Conservation (phyloP, 352 stramenopile genomes). For the Phytophthora sp. region DNA sequence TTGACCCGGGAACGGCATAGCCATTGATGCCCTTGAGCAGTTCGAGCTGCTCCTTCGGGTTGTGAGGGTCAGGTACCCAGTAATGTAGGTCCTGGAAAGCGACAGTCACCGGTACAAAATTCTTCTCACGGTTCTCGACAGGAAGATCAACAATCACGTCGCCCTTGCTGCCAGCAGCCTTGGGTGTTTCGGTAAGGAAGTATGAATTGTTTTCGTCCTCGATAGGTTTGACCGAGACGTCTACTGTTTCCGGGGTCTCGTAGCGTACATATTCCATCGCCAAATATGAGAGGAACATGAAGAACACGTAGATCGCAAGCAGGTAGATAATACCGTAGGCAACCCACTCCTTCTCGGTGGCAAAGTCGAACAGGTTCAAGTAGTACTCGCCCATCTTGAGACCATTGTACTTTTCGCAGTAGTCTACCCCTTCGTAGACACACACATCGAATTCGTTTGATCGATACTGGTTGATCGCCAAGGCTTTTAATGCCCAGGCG, state of each 20-base stretch:
- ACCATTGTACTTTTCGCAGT: conserved; percentile 16
- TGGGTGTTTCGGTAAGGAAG: conserved; percentile 8
- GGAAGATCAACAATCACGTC: conserved; percentile 1
- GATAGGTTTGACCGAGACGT: conserved; percentile 9
- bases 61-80: conserved; percentile 30
- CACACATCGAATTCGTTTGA: conserved; percentile 21
- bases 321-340: conserved; percentile 12
- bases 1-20: conserved; percentile 5
- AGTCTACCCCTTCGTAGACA: conserved; percentile 29
- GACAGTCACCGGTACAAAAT: conserved; percentile 37
- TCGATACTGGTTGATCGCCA: conserved; percentile 42
- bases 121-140: conserved; percentile 9
- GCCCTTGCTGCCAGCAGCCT: background rate
- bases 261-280: conserved; percentile 17
- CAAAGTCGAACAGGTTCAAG: conserved; percentile 14
- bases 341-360: conserved; percentile 12
- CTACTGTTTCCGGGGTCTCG: conserved; percentile 6
- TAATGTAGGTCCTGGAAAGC: conserved; percentile 39
- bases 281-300: conserved; percentile 19
- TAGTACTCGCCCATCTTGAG: conserved; percentile 19
- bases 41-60: conserved; percentile 25
- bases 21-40: conserved; percentile 35
- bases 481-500: conserved; percentile 34
- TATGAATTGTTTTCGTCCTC: conserved; percentile 8
- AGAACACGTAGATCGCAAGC: conserved; percentile 9